A percentile compares a stretch with the other conserved stretches of the same genome.
Evolutionary conservation across 345 rosid species (phyloP).

Genomic region (Microthlaspi erraticum): DNA sequence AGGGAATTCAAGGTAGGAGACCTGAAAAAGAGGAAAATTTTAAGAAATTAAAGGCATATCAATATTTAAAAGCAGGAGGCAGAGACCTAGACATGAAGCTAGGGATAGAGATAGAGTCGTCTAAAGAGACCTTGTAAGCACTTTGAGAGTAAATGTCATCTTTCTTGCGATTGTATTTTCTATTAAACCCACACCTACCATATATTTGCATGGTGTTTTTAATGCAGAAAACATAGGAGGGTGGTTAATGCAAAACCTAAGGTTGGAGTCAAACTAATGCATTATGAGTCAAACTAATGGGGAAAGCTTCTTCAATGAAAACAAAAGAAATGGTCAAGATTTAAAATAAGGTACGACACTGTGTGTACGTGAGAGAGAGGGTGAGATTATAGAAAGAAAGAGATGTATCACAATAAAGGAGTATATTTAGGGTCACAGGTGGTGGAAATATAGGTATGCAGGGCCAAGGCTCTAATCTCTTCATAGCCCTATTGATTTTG

Average conservation of each 20-base stretch:
- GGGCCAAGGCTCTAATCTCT: constrained; percentile 51
- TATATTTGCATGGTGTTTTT: too few relatives aligned
- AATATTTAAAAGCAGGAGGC: constrained; percentile 35
- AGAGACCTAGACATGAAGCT: constrained; percentile 38
- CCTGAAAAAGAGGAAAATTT: constrained; percentile 26
- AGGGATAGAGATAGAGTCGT: constrained; percentile 27
- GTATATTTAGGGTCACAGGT: constrained; percentile 48
- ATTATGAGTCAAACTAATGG: constrained; percentile 36
- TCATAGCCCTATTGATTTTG: constrained; percentile 43
- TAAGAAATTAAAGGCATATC: constrained; percentile 20
- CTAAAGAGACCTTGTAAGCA: constrained; percentile 34
- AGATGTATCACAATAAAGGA: constrained; percentile 46
- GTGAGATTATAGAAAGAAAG: constrained; percentile 29
- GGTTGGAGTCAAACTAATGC: constrained; percentile 18
- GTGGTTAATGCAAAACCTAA: constrained; percentile 38
- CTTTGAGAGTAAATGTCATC: constrained; percentile 34
- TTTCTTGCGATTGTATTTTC: constrained; percentile 23
- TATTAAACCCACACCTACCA: constrained; percentile 40
- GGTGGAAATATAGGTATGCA: constrained; percentile 47
- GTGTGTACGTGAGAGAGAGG: constrained; percentile 24
- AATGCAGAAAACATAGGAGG: constrained; percentile 27
- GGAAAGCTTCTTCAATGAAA: constrained; percentile 31
- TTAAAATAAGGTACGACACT: constrained; percentile 34
- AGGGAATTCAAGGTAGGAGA: constrained; percentile 26
- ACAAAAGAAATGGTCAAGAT: constrained; percentile 30